Evolutionary conservation across 192 early-diverging fungal genomes (phyloP).

Genomic region (Dimargaris xerosporica): DNA sequence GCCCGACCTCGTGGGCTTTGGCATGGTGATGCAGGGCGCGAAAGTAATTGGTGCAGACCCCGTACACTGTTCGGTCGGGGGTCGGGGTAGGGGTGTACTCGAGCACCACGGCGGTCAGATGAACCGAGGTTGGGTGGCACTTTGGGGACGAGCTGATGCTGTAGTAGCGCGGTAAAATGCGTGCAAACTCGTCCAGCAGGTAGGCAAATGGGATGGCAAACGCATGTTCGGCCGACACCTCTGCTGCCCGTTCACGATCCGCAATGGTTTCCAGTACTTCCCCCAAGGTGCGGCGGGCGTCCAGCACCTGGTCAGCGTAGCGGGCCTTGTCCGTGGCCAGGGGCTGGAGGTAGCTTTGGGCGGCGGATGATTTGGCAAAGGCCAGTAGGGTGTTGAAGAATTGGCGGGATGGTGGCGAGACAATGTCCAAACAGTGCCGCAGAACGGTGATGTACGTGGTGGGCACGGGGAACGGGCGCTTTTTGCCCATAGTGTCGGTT

Average conservation of each 20-base stretch:
- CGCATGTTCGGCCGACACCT: conserved; percentile 19
- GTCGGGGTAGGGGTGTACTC: conserved; percentile 46
- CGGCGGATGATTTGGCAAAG: conserved; percentile 37
- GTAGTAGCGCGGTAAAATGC: conserved; percentile 82
- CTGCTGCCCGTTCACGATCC: conserved; percentile 24
- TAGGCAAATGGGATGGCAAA: conserved; percentile 61
- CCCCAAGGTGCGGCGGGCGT: conserved; percentile 50
- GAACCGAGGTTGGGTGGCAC: conserved; percentile 53
- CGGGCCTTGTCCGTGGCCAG: conserved; percentile 55
- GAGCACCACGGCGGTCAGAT: conserved; percentile 80
- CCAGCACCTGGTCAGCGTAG: conserved; percentile 38
- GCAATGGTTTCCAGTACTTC: conserved; percentile 60
- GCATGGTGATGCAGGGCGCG: conserved; percentile 43
- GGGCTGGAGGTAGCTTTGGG: conserved; percentile 29
- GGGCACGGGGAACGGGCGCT: conserved; percentile 74
- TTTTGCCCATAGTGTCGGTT: conserved; percentile 58
- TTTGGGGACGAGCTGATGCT: conserved; percentile 89
- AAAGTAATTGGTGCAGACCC: conserved; percentile 82
- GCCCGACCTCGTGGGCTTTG: conserved; percentile 13
- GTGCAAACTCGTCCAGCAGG: conserved; percentile 65
- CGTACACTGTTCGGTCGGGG: conserved; percentile 43
- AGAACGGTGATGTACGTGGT: conserved; percentile 74
- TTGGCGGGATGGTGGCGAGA: conserved; percentile 48
- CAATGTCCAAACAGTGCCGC: conserved; percentile 84
- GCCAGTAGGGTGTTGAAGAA: conserved; percentile 45